Evolutionary conservation across 2,329 filamentous ascomycete genomes (phyloP).

Genomic region (Pseudocercospora cruenta): DNA sequence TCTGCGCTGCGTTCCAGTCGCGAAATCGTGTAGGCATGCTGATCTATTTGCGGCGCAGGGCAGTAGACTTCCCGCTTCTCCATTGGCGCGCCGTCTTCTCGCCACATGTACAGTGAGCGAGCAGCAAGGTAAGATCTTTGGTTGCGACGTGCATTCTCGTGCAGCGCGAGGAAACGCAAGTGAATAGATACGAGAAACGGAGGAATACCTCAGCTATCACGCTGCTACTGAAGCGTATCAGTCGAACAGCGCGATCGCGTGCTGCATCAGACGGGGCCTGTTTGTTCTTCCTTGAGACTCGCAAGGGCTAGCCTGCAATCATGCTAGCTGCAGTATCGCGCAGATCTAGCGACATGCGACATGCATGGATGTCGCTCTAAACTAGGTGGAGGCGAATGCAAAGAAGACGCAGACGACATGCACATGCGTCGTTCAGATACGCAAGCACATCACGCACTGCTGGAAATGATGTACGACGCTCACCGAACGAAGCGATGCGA

Average conservation of each 20-base stretch:
- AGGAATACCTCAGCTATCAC: not conserved
- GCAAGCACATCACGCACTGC: not conserved
- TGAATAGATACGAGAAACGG: not conserved
- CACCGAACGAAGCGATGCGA: not conserved
- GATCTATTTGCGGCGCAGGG: conserved; percentile 2
- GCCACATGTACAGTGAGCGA: not conserved
- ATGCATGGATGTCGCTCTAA: not conserved
- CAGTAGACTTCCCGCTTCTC: conserved; percentile 4
- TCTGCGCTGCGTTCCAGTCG: conserved; percentile 76
- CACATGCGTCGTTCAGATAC: not conserved
- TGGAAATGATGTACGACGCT: not conserved
- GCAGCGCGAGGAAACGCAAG: not conserved
- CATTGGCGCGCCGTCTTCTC: not conserved
- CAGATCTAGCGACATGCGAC: conserved; percentile 1
- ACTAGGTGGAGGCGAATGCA: not conserved
- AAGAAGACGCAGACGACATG: not conserved
- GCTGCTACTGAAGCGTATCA: conserved; percentile 3
- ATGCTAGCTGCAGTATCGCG: not conserved
- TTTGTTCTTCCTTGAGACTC: not conserved
- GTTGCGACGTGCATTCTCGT: not conserved
- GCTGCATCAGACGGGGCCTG: conserved; percentile 1
- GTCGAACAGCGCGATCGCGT: not conserved
- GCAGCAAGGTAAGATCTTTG: not conserved
- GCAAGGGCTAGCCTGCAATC: not conserved
- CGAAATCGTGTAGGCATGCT: conserved; percentile 60